Percentiles rank a stretch among this genome's conserved stretches.
Evolutionary conservation across 768 basidiomycete genomes (phyloP).

Genomic region (Boletus coccyginus): DNA sequence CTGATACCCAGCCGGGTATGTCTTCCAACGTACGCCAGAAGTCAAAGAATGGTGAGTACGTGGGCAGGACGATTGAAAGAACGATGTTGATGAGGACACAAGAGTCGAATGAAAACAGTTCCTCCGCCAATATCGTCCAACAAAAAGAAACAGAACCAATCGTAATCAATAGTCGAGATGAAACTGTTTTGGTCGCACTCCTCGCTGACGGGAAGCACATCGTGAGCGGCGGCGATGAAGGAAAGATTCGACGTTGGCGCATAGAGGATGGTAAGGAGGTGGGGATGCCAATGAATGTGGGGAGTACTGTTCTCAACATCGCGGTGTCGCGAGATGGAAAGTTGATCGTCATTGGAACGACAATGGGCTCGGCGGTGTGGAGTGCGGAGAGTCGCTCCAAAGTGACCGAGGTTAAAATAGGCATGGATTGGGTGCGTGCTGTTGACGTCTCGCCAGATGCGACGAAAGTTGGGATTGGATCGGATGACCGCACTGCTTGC

Average conservation of each 20-base stretch:
- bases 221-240: not conserved
- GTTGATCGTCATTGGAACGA: not conserved
- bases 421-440: not conserved
- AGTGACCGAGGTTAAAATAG: not conserved
- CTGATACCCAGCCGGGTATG: too few relatives aligned
- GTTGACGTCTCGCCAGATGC: conserved; percentile 5
- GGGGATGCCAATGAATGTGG: not conserved
- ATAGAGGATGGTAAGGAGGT: not conserved
- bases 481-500: not conserved
- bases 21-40: too few relatives aligned
- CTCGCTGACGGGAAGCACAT: not conserved
- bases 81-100: too few relatives aligned
- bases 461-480: not conserved
- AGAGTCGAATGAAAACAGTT: too few relatives aligned
- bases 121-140: not conserved
- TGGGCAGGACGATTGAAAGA: too few relatives aligned
- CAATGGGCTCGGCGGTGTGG: not conserved
- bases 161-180: not conserved
- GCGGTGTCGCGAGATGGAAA: not conserved
- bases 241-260: not conserved
- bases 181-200: not conserved
- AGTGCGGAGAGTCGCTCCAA: not conserved
- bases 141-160: not conserved
- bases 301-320: not conserved
- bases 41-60: too few relatives aligned